Evolutionary conservation across 805 yeast species (phyloP).

Genomic region (Lachancea cidri): DNA sequence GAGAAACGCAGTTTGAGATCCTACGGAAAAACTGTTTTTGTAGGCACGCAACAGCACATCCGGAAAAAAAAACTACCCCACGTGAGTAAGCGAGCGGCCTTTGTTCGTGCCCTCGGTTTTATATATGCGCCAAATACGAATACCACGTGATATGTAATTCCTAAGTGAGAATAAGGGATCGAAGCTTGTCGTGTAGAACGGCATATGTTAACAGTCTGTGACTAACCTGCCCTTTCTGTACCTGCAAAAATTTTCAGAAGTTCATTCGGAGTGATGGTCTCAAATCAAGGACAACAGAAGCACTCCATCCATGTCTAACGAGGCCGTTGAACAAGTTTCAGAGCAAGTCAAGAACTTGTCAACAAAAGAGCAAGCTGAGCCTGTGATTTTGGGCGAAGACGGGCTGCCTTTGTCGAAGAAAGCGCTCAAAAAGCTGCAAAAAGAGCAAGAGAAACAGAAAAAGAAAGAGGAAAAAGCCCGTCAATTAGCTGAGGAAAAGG

Average conservation of each 20-base stretch:
- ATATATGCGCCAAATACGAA: no score
- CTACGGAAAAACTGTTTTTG: no score
- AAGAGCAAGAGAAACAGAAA: slow-evolving; percentile 85
- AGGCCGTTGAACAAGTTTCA: slow-evolving; percentile 8
- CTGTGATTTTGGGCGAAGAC: slow-evolving; percentile 56
- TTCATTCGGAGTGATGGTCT: neutral
- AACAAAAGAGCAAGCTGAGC: slow-evolving; percentile 11
- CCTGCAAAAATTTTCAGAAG: neutral
- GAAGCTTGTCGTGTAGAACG: no score
- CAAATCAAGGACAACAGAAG: neutral
- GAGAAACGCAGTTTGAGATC: no score
- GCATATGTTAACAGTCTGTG: no score
- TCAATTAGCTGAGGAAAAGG: slow-evolving; percentile 79
- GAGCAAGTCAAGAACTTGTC: slow-evolving; percentile 6
- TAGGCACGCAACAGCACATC: no score
- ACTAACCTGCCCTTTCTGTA: neutral
- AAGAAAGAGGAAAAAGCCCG: slow-evolving; percentile 93
- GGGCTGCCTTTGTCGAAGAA: slow-evolving; percentile 90
- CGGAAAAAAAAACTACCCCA: no score
- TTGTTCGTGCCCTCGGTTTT: no score
- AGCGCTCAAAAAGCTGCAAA: slow-evolving; percentile 90
- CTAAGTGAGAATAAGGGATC: no score
- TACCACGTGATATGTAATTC: no score
- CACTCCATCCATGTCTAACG: slow-evolving; percentile 1
- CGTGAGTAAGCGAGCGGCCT: no score